Percentiles rank a stretch among this genome's conserved stretches.
These are phyloP conservation scores for Vitrella brassicaformis DNA, from an alignment of 73 alveolate species.

Conservation along the genomic window DNA sequence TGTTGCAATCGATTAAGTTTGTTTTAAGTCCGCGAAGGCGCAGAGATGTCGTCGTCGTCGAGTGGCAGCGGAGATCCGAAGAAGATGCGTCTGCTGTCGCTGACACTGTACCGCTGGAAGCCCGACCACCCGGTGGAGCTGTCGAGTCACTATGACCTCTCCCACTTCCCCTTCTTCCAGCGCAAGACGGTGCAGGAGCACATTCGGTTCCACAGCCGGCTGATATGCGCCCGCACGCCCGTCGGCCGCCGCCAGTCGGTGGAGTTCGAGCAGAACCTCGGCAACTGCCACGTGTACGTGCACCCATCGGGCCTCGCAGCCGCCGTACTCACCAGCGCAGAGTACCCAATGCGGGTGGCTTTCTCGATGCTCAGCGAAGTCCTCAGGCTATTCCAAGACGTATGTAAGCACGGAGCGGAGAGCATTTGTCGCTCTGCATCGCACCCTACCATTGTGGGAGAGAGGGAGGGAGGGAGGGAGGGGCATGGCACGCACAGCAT, in stretches of 20 bases:
- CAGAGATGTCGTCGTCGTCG: too few species aligned
- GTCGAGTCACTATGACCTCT: slow-evolving; percentile 43
- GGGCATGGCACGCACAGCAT: too few species aligned
- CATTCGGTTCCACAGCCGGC: slow-evolving; percentile 5
- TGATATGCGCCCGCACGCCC: slow-evolving; percentile 45
- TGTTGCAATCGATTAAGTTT: too few species aligned
- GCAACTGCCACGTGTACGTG: slow-evolving; percentile 54
- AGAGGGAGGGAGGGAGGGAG: too few species aligned
- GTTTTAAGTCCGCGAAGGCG: too few species aligned
- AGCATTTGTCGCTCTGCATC: background rate
- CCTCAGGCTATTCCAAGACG: slow-evolving; percentile 52
- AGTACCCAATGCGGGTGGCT: slow-evolving; percentile 86
- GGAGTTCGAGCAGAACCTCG: slow-evolving; percentile 54
- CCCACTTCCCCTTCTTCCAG: slow-evolving; percentile 55
- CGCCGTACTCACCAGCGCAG: slow-evolving; percentile 74
- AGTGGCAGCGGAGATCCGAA: too few species aligned
- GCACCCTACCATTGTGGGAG: too few species aligned
- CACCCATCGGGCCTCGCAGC: slow-evolving; percentile 48
- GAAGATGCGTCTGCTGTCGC: slow-evolving; percentile 61
- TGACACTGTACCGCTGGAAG: slow-evolving; percentile 57
- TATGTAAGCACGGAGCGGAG: slow-evolving; percentile 5
- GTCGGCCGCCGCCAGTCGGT: slow-evolving; percentile 70
- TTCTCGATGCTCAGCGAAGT: slow-evolving; percentile 66
- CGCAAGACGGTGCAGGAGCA: slow-evolving; percentile 35
- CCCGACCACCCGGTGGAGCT: slow-evolving; percentile 62